Percentiles rank a stretch among this genome's conserved stretches.
Evolutionary conservation across 768 basidiomycete genomes (phyloP).

Genomic region (Russula brevipes): DNA sequence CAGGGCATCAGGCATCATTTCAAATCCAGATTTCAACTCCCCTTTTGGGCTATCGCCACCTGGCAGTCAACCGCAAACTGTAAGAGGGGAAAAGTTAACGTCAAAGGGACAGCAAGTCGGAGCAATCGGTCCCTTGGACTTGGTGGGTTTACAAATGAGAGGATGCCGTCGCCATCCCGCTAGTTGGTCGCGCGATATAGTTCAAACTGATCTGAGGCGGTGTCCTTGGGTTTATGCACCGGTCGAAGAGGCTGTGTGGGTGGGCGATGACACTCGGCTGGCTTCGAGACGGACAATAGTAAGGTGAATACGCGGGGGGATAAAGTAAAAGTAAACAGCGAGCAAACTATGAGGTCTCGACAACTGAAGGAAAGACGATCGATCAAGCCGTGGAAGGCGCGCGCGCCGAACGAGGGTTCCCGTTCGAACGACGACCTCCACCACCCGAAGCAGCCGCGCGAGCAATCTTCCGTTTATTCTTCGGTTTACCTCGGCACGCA

Average conservation of each 20-base stretch:
- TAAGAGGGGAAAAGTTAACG: too few relatives aligned
- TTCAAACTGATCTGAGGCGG: too few relatives aligned
- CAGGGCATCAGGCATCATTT: too few relatives aligned
- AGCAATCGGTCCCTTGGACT: too few relatives aligned
- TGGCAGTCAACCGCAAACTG: too few relatives aligned
- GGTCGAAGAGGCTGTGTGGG: background rate
- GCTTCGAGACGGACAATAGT: background rate
- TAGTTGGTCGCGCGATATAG: too few relatives aligned
- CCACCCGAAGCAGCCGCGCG: conserved; percentile 41
- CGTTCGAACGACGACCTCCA: conserved; percentile 33
- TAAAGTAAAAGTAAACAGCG: background rate
- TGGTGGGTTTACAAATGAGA: too few relatives aligned
- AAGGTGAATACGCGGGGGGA: background rate
- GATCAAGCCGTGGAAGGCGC: conserved; percentile 20
- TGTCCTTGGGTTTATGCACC: background rate
- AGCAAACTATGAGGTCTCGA: background rate
- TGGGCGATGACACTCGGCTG: background rate
- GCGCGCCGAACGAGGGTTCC: conserved; percentile 21
- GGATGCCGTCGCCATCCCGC: too few relatives aligned
- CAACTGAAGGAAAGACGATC: too few relatives aligned
- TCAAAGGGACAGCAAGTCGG: too few relatives aligned
- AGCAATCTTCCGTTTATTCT: conserved; percentile 42
- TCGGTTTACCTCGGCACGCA: conserved; percentile 53
- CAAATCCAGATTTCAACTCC: too few relatives aligned
- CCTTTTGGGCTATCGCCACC: too few relatives aligned